Base-by-base conservation (phyloP, 2,329 filamentous ascomycete genomes). In the Kalmusia sp. region DNA sequence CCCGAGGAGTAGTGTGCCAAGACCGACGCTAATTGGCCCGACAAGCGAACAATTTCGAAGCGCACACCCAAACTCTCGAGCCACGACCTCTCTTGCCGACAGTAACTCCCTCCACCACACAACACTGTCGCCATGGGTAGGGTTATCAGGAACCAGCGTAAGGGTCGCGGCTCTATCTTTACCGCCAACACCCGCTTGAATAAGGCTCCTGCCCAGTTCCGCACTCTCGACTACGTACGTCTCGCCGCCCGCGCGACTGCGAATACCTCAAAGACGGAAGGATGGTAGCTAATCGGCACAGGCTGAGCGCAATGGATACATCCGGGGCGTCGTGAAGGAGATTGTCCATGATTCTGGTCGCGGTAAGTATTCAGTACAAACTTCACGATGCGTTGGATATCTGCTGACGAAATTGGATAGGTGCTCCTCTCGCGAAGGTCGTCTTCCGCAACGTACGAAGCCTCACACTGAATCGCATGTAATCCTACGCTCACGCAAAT, bases 271-370 rank as follows among this genome's bases (percentile, higher is more conserved):
- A 53, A 24, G 38, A 34, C 6, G 31, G 17, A 47, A 53, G 55
- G 47, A 57, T 68, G 51, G 70, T 76, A 71, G 76, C 69, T 72
- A 72, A 73, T 65, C 55, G 59, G 54, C 43, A 64, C 58, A 74
- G 71, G 63, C 92, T 79, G 93, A 97, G 85, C 88, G 91, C 78
- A 93, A 98, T 87, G 95, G 95, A 75, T 99, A 99, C 85, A 84
- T 96, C 77, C 91, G 95, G 73, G 95, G 95, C 82, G 87, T 98
- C 67, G 93, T 99, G 78, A 96, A 95, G 88, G 92, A 98, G 77
- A 97, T 98, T 82, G 90, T 99, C 82, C 95, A 99, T 88, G 95
- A 99, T 83, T 87, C 93, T 74, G 95, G 95, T 80, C 93, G 95
- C 84, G 95, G 95, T 84, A 92, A 70, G 70, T 73, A 55, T 52